phyloP scores from a whole-genome alignment of 148 eudicot species.

The Vaccinium corymbosum region DNA sequence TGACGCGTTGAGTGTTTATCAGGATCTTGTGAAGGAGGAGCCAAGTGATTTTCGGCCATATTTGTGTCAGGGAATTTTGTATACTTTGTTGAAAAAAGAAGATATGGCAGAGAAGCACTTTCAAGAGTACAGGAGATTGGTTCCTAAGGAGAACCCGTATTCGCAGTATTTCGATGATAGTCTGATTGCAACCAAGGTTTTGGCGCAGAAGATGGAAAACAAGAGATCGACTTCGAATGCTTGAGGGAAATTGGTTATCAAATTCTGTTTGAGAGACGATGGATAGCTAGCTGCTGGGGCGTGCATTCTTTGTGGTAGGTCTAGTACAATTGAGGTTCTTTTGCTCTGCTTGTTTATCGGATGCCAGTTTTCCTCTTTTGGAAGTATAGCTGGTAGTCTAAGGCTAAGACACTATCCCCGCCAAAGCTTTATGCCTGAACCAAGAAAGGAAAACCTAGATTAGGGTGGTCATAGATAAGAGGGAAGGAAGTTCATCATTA shows the following conservation, averaged over 20 bases:
- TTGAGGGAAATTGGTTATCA: constrained; percentile 13
- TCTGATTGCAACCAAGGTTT: constrained; percentile 69
- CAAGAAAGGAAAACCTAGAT: background rate
- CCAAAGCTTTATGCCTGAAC: background rate
- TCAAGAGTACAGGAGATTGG: constrained; percentile 76
- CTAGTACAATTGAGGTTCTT: background rate
- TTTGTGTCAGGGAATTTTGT: constrained; percentile 89
- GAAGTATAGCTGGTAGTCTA: constrained; percentile 1
- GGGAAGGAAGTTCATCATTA: background rate
- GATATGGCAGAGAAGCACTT: constrained; percentile 72
- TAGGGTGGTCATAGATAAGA: no score
- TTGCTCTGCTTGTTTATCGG: background rate
- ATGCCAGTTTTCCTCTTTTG: background rate
- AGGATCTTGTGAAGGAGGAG: constrained; percentile 77
- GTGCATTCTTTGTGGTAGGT: background rate
- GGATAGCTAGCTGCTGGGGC: background rate
- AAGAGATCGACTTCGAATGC: constrained; percentile 34
- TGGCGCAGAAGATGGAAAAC: constrained; percentile 61
- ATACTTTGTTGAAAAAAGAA: constrained; percentile 70
- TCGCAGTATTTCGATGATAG: constrained; percentile 68
- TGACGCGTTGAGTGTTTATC: constrained; percentile 76
- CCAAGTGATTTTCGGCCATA: constrained; percentile 87
- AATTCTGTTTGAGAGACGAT: background rate
- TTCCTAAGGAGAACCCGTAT: constrained; percentile 81
- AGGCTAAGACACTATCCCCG: background rate